phyloP scores from a whole-genome alignment of 768 basidiomycete species.

The Pilatotrama ljubarskyi region DNA sequence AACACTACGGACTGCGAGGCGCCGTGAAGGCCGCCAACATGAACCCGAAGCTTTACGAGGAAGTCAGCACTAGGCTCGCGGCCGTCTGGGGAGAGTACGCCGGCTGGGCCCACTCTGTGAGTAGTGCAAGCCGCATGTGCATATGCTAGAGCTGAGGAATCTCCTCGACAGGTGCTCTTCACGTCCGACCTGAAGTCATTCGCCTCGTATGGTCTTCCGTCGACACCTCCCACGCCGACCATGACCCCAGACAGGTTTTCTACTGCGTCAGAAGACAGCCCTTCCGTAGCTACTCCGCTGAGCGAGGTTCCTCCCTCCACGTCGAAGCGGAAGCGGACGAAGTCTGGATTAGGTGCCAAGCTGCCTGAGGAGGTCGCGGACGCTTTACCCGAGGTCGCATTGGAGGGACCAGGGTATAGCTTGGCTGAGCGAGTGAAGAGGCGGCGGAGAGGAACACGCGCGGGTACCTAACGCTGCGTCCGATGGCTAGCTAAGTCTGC shows the following conservation, averaged over 20 bases:
- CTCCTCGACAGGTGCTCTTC: conserved; percentile 35
- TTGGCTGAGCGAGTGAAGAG: conserved; percentile 31
- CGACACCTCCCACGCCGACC: conserved; percentile 17
- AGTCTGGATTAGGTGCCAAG: neutral
- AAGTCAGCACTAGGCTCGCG: conserved; percentile 60
- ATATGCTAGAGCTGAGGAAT: too few relatives aligned
- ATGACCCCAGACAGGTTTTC: neutral
- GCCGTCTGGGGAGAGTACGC: conserved; percentile 80
- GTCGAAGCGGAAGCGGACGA: conserved; percentile 7
- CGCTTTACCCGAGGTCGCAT: neutral
- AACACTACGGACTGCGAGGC: conserved; percentile 69
- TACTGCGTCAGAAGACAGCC: neutral
- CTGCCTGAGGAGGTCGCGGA: neutral
- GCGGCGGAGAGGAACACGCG: conserved; percentile 15
- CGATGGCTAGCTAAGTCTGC: too few relatives aligned
- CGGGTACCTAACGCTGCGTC: neutral
- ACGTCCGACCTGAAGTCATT: conserved; percentile 41
- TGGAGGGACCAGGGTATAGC: conserved; percentile 4
- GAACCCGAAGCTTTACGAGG: conserved; percentile 76
- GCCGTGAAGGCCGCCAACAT: conserved; percentile 53
- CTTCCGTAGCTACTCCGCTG: neutral
- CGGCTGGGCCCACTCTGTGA: conserved; percentile 88
- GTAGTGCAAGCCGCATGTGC: conserved; percentile 21
- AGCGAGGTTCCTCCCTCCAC: neutral
- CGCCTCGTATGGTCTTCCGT: conserved; percentile 31